Conservation (phyloP, 306 rosid species). For the Cotoneaster glaucophyllus region DNA sequence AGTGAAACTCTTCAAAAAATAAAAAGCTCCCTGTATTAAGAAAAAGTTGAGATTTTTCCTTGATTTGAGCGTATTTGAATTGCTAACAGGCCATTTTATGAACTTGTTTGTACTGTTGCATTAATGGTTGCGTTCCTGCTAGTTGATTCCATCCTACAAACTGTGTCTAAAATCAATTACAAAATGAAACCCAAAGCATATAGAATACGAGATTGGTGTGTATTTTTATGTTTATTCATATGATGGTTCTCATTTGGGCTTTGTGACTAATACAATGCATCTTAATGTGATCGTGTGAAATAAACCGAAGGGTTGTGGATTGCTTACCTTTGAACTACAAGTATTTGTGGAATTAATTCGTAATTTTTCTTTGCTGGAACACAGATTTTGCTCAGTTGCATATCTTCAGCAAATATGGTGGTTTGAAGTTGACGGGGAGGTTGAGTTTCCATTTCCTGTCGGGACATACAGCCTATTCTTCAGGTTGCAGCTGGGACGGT, state of each 20-base stretch:
- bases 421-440: slow-evolving; percentile 95
- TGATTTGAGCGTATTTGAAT: background rate
- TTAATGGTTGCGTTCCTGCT: background rate
- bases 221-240: background rate
- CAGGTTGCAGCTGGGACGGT: slow-evolving; percentile 62
- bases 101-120: background rate
- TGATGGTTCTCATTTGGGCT: background rate
- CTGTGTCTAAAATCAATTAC: background rate
- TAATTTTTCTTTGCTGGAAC: slow-evolving; percentile 8
- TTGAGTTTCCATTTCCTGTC: slow-evolving; percentile 82
- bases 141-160: background rate
- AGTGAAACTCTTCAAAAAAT: background rate
- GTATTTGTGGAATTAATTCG: background rate
- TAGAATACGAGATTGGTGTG: background rate
- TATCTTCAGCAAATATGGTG: slow-evolving; percentile 97
- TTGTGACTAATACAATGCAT: background rate
- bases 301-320: background rate
- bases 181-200: background rate
- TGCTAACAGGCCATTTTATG: background rate
- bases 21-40: background rate
- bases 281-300: background rate
- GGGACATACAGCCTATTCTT: slow-evolving; percentile 80
- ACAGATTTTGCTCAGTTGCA: slow-evolving; percentile 63
- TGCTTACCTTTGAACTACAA: background rate
- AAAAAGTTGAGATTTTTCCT: background rate